Evolutionary conservation across 768 basidiomycete species (phyloP).

Genomic region (Suillus weaverae): DNA sequence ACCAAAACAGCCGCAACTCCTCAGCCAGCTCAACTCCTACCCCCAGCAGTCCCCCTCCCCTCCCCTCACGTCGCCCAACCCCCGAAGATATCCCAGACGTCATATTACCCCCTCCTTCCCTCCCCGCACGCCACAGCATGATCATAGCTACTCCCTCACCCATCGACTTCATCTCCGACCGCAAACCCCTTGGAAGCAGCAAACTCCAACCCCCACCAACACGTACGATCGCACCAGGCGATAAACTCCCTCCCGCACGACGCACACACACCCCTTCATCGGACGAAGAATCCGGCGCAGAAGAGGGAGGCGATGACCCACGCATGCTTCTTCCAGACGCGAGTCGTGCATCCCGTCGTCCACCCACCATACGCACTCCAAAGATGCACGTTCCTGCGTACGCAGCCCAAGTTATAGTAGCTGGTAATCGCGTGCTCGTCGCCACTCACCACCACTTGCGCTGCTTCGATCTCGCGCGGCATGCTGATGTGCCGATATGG

Average conservation of each 20-base stretch:
- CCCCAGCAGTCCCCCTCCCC: slow-evolving; percentile 33
- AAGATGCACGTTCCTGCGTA: slow-evolving; percentile 58
- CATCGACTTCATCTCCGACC: slow-evolving; percentile 15
- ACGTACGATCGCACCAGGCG: slow-evolving; percentile 66
- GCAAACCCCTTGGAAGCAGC: slow-evolving; percentile 27
- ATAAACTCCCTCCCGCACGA: slow-evolving; percentile 66
- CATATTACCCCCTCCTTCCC: slow-evolving; percentile 21
- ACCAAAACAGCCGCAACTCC: neutral
- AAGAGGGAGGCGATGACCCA: slow-evolving; percentile 46
- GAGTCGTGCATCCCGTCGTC: slow-evolving; percentile 62
- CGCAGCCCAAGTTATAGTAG: slow-evolving; percentile 51
- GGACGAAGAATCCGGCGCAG: slow-evolving; percentile 59
- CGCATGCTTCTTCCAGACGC: slow-evolving; percentile 61
- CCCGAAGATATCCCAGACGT: slow-evolving; percentile 12
- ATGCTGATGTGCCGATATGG: slow-evolving; percentile 41
- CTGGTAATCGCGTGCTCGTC: slow-evolving; percentile 60
- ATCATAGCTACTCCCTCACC: slow-evolving; percentile 12
- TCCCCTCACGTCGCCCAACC: slow-evolving; percentile 37
- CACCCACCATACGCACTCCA: slow-evolving; percentile 43
- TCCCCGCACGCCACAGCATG: slow-evolving; percentile 43
- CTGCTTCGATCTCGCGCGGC: slow-evolving; percentile 55
- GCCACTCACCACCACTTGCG: slow-evolving; percentile 58
- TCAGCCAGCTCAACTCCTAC: slow-evolving; percentile 16
- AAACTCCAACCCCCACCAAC: slow-evolving; percentile 73
- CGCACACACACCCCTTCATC: slow-evolving; percentile 42